Evolutionary conservation across 1,284 basidiomycete species (phyloP).

Genomic region (Ustilago loliicola): DNA sequence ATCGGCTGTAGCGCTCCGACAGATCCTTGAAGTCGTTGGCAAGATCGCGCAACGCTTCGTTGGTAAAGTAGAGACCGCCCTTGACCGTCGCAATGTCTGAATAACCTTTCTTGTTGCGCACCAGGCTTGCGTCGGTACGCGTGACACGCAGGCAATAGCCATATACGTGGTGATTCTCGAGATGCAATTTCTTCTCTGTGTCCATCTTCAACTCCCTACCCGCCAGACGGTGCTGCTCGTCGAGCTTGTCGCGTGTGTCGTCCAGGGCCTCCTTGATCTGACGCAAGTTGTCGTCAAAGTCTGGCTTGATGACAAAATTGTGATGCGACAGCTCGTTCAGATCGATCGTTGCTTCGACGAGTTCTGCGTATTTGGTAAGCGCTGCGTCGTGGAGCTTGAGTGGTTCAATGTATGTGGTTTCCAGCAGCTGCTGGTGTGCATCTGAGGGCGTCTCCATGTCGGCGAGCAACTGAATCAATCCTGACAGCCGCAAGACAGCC

Average conservation of each 20-base stretch:
- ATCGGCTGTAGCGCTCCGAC: constrained; percentile 79
- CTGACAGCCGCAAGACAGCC: constrained; percentile 77
- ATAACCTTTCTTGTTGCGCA: constrained; percentile 80
- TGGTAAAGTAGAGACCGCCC: constrained; percentile 92
- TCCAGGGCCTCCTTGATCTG: constrained; percentile 79
- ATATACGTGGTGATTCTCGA: constrained; percentile 91
- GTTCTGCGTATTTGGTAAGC: constrained; percentile 79
- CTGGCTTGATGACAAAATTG: constrained; percentile 92
- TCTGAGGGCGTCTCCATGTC: constrained; percentile 71
- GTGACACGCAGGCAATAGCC: constrained; percentile 95
- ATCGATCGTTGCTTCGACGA: constrained; percentile 96
- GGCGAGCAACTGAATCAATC: constrained; percentile 76
- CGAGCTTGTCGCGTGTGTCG: constrained; percentile 82
- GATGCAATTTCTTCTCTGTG: constrained; percentile 93
- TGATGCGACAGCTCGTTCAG: constrained; percentile 85
- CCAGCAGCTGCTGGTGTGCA: constrained; percentile 37
- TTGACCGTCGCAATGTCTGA: constrained; percentile 89
- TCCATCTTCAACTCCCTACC: constrained; percentile 85
- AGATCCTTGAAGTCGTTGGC: constrained; percentile 82
- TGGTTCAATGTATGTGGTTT: constrained; percentile 57
- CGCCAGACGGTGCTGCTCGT: constrained; percentile 83
- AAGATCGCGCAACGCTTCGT: constrained; percentile 79
- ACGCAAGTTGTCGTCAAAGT: constrained; percentile 84
- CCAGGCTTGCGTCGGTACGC: constrained; percentile 79
- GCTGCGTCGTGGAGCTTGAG: constrained; percentile 41